phyloP scores from a whole-genome alignment of 257 asterid genomes.

The Fraxinus quadrangulata region DNA sequence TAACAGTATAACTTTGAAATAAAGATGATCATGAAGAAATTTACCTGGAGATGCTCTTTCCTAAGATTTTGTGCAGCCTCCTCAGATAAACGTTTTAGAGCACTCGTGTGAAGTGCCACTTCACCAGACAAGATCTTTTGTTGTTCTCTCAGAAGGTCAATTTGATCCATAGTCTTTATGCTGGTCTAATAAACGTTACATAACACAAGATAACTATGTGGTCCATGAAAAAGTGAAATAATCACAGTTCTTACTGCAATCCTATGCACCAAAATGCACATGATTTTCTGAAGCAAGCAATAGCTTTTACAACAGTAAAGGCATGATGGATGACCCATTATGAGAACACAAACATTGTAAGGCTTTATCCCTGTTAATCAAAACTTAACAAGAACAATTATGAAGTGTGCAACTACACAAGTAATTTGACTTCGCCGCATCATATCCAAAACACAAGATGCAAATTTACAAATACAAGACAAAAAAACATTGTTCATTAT shows the following conservation, averaged over 20 bases:
- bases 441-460: slow-evolving; percentile 12
- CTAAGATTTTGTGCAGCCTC: slow-evolving; percentile 61
- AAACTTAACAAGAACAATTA: background rate
- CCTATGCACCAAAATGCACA: slow-evolving; percentile 20
- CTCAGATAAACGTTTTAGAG: slow-evolving; percentile 77
- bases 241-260: background rate
- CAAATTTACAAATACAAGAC: slow-evolving; percentile 1
- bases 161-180: slow-evolving; percentile 73
- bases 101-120: slow-evolving; percentile 83
- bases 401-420: slow-evolving; percentile 20
- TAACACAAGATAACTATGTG: slow-evolving; percentile 19
- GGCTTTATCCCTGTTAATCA: background rate
- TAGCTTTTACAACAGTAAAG: slow-evolving; percentile 1
- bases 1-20: slow-evolving; percentile 22
- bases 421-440: slow-evolving; percentile 18
- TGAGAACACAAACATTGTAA: background rate
- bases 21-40: slow-evolving; percentile 25
- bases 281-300: slow-evolving; percentile 11
- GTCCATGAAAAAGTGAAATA: background rate
- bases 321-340: background rate
- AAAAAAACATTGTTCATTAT: slow-evolving; percentile 23
- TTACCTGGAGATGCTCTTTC: slow-evolving; percentile 70
- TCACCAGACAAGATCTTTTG: slow-evolving; percentile 89
- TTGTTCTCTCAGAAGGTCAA: slow-evolving; percentile 89
- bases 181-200: slow-evolving; percentile 52